Evolutionary conservation across 805 yeast species (phyloP).

Genomic region (Zygosaccharomyces kombuchaensis): DNA sequence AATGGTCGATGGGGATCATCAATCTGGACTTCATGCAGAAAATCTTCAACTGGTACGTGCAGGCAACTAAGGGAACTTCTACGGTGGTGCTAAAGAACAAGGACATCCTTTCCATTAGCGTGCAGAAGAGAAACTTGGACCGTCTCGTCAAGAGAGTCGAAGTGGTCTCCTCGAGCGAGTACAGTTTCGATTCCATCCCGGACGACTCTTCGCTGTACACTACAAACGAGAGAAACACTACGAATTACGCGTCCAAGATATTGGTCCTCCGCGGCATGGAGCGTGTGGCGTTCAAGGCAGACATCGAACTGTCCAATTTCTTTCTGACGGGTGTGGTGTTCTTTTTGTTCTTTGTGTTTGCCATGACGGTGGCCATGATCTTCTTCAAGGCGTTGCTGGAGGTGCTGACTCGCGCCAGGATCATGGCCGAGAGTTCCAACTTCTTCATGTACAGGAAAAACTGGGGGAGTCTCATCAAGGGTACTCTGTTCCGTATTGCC

Average conservation of each 20-base stretch:
- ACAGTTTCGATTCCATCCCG: conserved; percentile 47
- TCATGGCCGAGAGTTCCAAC: conserved; percentile 53
- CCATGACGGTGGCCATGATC: conserved; percentile 49
- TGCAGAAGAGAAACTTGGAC: conserved; percentile 52
- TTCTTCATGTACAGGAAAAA: conserved; percentile 74
- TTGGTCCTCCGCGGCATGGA: conserved; percentile 85
- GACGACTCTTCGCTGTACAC: conserved; percentile 54
- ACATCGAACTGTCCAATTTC: conserved; percentile 79
- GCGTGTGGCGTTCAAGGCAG: conserved; percentile 80
- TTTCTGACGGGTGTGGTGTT: conserved; percentile 85
- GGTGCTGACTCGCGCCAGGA: conserved; percentile 51
- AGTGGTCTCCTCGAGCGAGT: conserved; percentile 32
- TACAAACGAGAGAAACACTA: conserved; percentile 61
- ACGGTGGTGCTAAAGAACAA: conserved; percentile 67
- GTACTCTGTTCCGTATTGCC: conserved; percentile 78
- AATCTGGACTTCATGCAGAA: conserved; percentile 69
- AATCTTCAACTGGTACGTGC: conserved; percentile 90
- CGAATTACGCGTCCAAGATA: conserved; percentile 58
- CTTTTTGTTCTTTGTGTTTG: conserved; percentile 71
- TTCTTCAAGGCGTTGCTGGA: conserved; percentile 69
- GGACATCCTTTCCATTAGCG: conserved; percentile 71
- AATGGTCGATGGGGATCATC: conserved; percentile 94
- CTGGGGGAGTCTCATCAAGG: conserved; percentile 84
- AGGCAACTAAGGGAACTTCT: conserved; percentile 86
- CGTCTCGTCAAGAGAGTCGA: conserved; percentile 37